Base-by-base conservation (phyloP, 2,329 filamentous ascomycete genomes). In the Penicillium occitanis region DNA sequence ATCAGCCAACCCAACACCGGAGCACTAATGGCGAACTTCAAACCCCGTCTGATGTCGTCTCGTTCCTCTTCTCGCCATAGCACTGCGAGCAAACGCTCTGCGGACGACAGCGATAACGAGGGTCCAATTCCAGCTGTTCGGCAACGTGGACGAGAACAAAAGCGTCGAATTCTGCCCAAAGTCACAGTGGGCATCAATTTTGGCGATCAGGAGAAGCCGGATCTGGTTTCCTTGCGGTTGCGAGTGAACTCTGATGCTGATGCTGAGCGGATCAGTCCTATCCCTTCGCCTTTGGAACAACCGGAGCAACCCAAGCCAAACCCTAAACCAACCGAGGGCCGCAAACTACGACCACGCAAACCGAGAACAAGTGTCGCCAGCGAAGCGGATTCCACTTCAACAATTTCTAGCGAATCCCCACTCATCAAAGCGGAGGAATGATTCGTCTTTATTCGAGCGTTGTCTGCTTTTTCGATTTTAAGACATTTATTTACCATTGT, bases 1-100 rank as follows among this genome's bases (percentile, higher is more conserved):
- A 10, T 13, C 6, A n/a, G 5, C 13, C 40, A 58, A 1, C 35
- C 28, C 14, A 35, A 35, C n/a, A 40, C 65, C 7, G 55, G 53
- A n/a, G 6, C 51, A 11, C 48, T 53, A 3, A 33, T 50, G 30
- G 48, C 37, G 4, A 48, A 58, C 13, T 70, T 78, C 69, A 76
- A 77, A 62, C 71, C 75, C 1, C 73, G 70, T 22, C 66, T 79
- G 13, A 75, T 75, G 5, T 77, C 76, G 3, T 80, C 78, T 1
- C 74, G 78, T 4, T 79, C 78, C 14, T 79, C 78, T 1, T 80
- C 78, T 5, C 78, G 77, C 7, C 77, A 77, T 64, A 80, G 78
- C 65, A 78, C 75, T 0, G 76, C 76, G 10, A 80, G 78, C 69
- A 80, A 80, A 66, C 77, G 78, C 25, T 79, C 77, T 4, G 77